Percentiles rank a stretch among this genome's conserved stretches.
Evolutionary conservation across 805 yeast genomes (phyloP).

Genomic region (Schizosaccharomyces osmophilus): DNA sequence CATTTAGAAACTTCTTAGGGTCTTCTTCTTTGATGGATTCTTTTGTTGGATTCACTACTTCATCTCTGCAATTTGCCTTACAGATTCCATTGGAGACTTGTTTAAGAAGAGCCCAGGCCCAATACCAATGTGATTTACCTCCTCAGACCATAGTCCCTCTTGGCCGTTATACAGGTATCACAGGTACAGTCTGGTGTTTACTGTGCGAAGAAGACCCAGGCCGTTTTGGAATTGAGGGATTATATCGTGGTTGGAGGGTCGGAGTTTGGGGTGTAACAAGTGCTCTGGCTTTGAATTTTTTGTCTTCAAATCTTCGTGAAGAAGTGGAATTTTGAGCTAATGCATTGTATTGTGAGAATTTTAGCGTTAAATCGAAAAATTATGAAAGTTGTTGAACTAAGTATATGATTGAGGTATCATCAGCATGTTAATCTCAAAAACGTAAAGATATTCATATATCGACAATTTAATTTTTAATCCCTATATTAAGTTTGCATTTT

Average conservation of each 20-base stretch:
- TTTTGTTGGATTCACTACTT: constrained; percentile 31
- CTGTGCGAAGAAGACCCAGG: constrained; percentile 20
- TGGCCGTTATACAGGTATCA: constrained; percentile 29
- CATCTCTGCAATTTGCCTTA: constrained; percentile 42
- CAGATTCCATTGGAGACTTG: constrained; percentile 74
- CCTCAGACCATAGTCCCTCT: constrained; percentile 29
- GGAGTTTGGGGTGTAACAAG: constrained; percentile 60
- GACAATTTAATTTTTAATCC: no score
- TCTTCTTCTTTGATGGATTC: constrained; percentile 26
- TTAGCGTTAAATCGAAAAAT: no score
- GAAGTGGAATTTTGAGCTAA: not conserved
- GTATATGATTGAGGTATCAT: no score
- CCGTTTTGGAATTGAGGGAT: constrained; percentile 23
- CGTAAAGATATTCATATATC: no score
- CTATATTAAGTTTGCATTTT: not conserved
- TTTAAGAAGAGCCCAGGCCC: constrained; percentile 49
- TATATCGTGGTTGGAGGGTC: constrained; percentile 82
- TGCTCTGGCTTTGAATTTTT: constrained; percentile 9
- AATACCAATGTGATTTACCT: constrained; percentile 27
- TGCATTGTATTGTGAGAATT: no score
- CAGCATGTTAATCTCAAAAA: no score
- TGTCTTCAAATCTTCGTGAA: not conserved
- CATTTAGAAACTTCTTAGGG: constrained; percentile 33
- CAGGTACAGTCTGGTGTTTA: constrained; percentile 28
- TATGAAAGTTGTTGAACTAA: no score